phyloP scores from a whole-genome alignment of 345 rosid species.

The Aquilaria sinensis region DNA sequence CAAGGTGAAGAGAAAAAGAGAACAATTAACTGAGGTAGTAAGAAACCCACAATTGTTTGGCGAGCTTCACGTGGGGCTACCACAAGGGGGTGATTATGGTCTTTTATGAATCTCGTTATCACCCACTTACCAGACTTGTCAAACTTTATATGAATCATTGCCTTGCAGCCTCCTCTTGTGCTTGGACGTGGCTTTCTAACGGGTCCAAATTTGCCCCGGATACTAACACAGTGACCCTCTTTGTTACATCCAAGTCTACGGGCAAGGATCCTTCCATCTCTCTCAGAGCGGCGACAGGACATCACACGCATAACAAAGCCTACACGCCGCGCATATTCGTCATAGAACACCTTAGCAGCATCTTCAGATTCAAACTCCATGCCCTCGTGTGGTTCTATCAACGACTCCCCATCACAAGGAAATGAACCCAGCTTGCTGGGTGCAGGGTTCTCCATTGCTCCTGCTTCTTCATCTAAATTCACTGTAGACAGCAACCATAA shows the following conservation, averaged over 20 bases:
- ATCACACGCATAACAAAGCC: slow-evolving; percentile 95
- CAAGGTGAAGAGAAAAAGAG: background rate
- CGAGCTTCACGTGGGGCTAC: slow-evolving; percentile 76
- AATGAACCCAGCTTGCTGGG: slow-evolving; percentile 22
- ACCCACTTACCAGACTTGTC: slow-evolving; percentile 80
- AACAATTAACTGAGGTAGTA: background rate
- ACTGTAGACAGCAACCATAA: slow-evolving; percentile 26
- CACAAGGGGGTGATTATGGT: slow-evolving; percentile 83
- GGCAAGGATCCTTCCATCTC: slow-evolving; percentile 82
- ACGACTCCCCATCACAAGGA: slow-evolving; percentile 24
- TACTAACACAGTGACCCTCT: slow-evolving; percentile 84
- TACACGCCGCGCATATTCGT: slow-evolving; percentile 65
- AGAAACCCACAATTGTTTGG: slow-evolving; percentile 56
- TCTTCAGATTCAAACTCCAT: slow-evolving; percentile 90
- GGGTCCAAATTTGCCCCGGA: slow-evolving; percentile 63
- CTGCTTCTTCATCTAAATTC: slow-evolving; percentile 45
- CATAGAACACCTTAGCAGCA: slow-evolving; percentile 79
- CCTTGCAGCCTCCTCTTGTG: slow-evolving; percentile 91
- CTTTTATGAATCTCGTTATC: slow-evolving; percentile 74
- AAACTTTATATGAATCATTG: slow-evolving; percentile 79
- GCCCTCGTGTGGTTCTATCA: slow-evolving; percentile 64
- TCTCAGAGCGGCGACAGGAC: slow-evolving; percentile 93
- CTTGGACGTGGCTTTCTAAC: slow-evolving; percentile 68
- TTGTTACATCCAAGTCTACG: slow-evolving; percentile 92
- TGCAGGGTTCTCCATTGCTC: slow-evolving; percentile 30